Evolutionary conservation across 306 rosid species (phyloP), one percentile per base, ranked within the genome.

Genomic region (Quercus cerris): DNA sequence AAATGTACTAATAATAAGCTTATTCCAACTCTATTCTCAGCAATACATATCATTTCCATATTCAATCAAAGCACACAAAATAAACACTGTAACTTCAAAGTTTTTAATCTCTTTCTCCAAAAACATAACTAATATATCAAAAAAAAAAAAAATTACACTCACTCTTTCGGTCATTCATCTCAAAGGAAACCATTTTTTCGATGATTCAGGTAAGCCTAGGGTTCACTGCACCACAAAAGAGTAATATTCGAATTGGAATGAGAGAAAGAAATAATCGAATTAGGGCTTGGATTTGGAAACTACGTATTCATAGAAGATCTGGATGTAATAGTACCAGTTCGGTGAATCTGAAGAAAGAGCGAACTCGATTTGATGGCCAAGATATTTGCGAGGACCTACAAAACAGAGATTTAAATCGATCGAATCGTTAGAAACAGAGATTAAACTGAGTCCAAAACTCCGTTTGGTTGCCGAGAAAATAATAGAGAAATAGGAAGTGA

Each of bases 161-260:
- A 94, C 97, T 94, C 87, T 94, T 94, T 75, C 97, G 90, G 83
- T 94, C 99, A 83, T 94, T 94, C 99, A 94, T 94, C 87, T 94
- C 99, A 77, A 94, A 92, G 74, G 97, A 87, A 85, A 94, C 95
- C 97, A 93, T 94, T 79, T 85, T 73, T 61, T 70, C 78, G 78
- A 76, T 69, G 58, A 74, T 71, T 59, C 73, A 83, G 80, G 6
- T 49, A 56, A 52, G 67, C 73, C 81, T 75, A 22, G 71, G 74
- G 82, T 77, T 86, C 81, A 56, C 97, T 88, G 91, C 84, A 84
- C 56, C 64, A 52, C 41, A 68, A 28, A 78, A 71, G 25, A 77
- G 77, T 58, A 81, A 55, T 71, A 74, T 52, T 12, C 74, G 73
- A 61, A 44, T 57, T 6, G 11, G 9, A 22, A n/a, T 6, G 35